A percentile compares a stretch with the other conserved stretches of the same genome.
Evolutionary conservation across 768 basidiomycete species (phyloP).

Genomic region (Baorangia bicolor): DNA sequence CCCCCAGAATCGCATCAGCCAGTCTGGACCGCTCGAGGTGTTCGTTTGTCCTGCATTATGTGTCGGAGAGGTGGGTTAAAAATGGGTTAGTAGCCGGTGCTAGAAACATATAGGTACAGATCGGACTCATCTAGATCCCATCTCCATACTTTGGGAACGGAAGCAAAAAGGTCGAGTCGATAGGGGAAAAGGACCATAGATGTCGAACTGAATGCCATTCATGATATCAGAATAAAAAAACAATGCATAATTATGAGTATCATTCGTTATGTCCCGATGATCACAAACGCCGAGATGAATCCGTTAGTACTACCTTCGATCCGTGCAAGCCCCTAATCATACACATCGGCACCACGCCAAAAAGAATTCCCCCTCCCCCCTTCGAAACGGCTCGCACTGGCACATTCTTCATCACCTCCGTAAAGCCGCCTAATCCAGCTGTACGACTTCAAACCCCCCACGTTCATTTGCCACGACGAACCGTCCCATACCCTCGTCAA

Average conservation of each 20-base stretch:
- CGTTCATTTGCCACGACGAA: conserved; percentile 27
- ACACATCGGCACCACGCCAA: neutral
- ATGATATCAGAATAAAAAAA: neutral
- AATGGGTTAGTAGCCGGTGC: neutral
- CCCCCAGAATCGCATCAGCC: neutral
- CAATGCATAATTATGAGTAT: neutral
- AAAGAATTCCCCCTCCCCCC: neutral
- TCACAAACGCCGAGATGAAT: neutral
- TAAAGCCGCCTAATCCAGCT: conserved; percentile 13
- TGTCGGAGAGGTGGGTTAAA: neutral
- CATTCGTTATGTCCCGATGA: neutral
- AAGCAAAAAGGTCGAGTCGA: neutral
- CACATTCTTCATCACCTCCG: neutral
- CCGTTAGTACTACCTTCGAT: neutral
- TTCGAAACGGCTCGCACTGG: neutral
- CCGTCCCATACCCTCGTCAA: conserved; percentile 33
- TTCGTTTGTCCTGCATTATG: neutral
- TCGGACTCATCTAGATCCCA: conserved; percentile 1
- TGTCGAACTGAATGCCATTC: neutral
- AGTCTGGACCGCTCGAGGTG: conserved; percentile 9
- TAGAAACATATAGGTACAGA: neutral
- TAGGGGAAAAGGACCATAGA: neutral
- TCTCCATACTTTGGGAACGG: neutral
- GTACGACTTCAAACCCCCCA: conserved; percentile 30
- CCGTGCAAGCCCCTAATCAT: neutral